Evolutionary conservation across 139 green algal species (phyloP), one percentile per base, ranked within the genome.

Genomic region (Ostreobium quekettii): DNA sequence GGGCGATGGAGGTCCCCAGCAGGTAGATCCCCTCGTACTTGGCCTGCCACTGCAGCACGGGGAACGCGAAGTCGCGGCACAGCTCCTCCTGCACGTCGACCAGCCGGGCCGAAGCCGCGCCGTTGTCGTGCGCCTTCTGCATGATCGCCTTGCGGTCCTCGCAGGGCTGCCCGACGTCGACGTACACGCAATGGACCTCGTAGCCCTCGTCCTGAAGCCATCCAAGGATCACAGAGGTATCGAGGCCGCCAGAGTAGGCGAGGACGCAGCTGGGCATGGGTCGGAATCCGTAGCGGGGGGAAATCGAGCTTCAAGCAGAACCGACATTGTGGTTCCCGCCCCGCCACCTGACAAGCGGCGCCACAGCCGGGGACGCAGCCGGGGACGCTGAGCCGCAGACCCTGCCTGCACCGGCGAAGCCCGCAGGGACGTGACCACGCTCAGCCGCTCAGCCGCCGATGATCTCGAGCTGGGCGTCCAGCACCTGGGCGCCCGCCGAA

Each of bases 31-130:
- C 91, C 84, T 99, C 93, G 74, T 99, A 99, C 59, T 90, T 73
- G 0, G 91, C 78, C 75, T 97, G 97, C 58, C 91, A 93, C 24
- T 91, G 75, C 80, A 99, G 96, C 91, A 97, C 98, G 65, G 93
- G 93, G 73, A 96, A 97, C 29, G 97, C 89, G 74, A 91, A 99
- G 72, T 99, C 92, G 2, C 78, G 73, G 56, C 97, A 90, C 84
- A 99, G 98, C 80, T 98, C 93, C 79, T 99, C 93, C 2, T 89
- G 81, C 71, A 99, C 66, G 78, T 99, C 93, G 39, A 97, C 90
- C 47, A 97, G 95, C 78, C 87, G 97, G 71, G 97, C 96, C 76
- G 96, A 80, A 82, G 96, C 96, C 22, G 96, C 86, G 19, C 92
- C 92, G 47, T 89, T 85, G 60, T 86, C 77, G 77, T 95, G 84